Evolutionary conservation across 1,284 basidiomycete species (phyloP).

Genomic region (Puccinia hordei): DNA sequence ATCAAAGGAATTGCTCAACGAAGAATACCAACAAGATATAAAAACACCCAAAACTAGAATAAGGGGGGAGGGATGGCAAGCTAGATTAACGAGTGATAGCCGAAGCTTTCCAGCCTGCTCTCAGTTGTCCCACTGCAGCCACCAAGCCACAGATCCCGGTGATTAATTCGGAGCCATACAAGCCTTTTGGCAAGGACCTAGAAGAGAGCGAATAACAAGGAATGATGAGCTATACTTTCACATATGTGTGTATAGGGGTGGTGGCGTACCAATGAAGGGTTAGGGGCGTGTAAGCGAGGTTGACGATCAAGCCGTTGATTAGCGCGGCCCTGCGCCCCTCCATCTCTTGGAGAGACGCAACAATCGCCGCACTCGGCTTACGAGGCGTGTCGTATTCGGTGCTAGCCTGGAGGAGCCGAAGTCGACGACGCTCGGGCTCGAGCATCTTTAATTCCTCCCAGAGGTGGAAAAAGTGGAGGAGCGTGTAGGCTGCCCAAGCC

Average conservation of each 20-base stretch:
- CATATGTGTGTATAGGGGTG: neutral
- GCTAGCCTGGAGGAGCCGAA: neutral
- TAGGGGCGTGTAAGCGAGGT: constrained; percentile 41
- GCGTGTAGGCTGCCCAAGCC: constrained; percentile 45
- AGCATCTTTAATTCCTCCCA: constrained; percentile 21
- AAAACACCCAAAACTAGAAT: too few relatives aligned
- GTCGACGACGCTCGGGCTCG: constrained; percentile 16
- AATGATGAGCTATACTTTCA: neutral
- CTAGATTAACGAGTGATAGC: constrained; percentile 1
- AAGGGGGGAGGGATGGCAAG: too few relatives aligned
- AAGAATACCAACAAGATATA: too few relatives aligned
- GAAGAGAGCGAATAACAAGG: neutral
- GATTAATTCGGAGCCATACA: constrained; percentile 31
- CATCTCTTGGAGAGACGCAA: constrained; percentile 4
- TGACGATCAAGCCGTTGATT: constrained; percentile 41
- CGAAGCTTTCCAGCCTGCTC: constrained; percentile 48
- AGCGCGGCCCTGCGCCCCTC: constrained; percentile 32
- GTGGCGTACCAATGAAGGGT: constrained; percentile 39
- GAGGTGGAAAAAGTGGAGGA: constrained; percentile 33
- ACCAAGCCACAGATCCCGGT: constrained; percentile 34
- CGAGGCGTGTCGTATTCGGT: neutral
- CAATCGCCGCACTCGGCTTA: neutral
- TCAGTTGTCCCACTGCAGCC: constrained; percentile 35
- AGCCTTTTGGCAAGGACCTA: constrained; percentile 41
- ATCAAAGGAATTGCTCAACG: too few relatives aligned